Evolutionary conservation across 2,329 filamentous ascomycete species (phyloP).

Genomic region (Periglandula ipomoeae): DNA sequence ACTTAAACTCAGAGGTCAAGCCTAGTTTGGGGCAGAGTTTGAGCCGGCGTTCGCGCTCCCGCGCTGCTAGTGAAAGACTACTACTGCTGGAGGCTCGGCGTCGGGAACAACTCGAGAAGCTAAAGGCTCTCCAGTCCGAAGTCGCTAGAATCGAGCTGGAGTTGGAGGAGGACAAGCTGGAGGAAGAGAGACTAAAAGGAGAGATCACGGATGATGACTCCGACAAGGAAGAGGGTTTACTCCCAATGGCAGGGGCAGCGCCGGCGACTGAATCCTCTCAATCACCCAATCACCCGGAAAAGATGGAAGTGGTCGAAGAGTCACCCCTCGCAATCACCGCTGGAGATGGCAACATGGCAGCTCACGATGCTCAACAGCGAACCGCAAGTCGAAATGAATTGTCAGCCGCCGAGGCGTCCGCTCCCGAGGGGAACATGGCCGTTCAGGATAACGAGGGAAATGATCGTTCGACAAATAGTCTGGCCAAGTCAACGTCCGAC

Average conservation of each 20-base stretch:
- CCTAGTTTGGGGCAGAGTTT: background rate
- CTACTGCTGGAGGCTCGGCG: conserved; percentile 26
- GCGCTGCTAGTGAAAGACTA: conserved; percentile 27
- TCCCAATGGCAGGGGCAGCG: background rate
- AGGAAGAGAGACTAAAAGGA: conserved; percentile 23
- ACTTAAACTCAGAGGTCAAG: background rate
- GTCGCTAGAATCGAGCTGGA: conserved; percentile 40
- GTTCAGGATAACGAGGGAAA: background rate
- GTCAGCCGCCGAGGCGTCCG: background rate
- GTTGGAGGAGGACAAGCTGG: conserved; percentile 27
- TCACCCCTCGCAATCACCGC: background rate
- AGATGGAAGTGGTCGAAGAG: background rate
- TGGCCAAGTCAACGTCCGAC: background rate
- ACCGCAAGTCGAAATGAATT: background rate
- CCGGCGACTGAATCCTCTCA: background rate
- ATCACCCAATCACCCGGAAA: background rate
- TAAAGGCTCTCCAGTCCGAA: conserved; percentile 37
- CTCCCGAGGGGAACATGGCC: background rate
- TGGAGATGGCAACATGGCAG: background rate
- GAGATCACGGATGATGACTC: conserved; percentile 16
- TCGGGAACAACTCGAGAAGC: conserved; percentile 32
- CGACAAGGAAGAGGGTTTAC: conserved; percentile 8
- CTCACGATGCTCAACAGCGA: background rate
- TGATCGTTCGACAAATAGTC: background rate
- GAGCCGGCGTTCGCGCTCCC: conserved; percentile 20